Evolutionary conservation across 257 asterid species (phyloP), one percentile per base, ranked within the genome.

Genomic region (Rhazya stricta): DNA sequence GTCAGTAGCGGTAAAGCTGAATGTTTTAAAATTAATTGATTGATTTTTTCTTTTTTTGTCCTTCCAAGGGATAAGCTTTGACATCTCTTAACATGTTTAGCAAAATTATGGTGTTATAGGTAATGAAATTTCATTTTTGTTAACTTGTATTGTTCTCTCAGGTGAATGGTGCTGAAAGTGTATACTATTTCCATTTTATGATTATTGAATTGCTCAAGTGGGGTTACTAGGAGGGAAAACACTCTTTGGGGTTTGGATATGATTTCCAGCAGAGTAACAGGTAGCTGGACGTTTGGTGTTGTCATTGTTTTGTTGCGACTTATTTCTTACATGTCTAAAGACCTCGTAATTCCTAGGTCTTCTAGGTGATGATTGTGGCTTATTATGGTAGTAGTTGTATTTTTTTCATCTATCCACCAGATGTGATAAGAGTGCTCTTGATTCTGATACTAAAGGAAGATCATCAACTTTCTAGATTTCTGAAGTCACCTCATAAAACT

Each of bases 201-300:
- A 87, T 87, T 50, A 91, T 83, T 58, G 97, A 94, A 84, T 84
- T 91, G 85, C 86, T 88, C 82, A 89, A 81, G 77, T 90, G 96
- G 96, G 98, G 98, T 72, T 94, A 91, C 85, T 83, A 91, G 86
- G 98, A 94, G 98, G 98, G 71, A 90, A 91, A 60, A 90, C 98
- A 2, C 96, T 94, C 61, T 94, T 91, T 83, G n/a, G 98, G 98
- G 56, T 94, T 94, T 79, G 98, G 98, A 85, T 93, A 93, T 84
- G 98, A 93, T 91, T 93, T 93, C 84, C 96, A 97, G 69, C 98
- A 94, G 77, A 94, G 98, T 86, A 94, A 91, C 77, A 86, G 98
- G 98, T 94, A 81, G 84, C 61, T n/a, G n/a, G n/a, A n/a, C n/a
- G n/a, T n/a, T n/a, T n/a, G n/a, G n/a, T n/a, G n/a, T n/a, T n/a